Base-by-base conservation (phyloP, 805 yeast species). In the Lipomyces spencermartinsiae region DNA sequence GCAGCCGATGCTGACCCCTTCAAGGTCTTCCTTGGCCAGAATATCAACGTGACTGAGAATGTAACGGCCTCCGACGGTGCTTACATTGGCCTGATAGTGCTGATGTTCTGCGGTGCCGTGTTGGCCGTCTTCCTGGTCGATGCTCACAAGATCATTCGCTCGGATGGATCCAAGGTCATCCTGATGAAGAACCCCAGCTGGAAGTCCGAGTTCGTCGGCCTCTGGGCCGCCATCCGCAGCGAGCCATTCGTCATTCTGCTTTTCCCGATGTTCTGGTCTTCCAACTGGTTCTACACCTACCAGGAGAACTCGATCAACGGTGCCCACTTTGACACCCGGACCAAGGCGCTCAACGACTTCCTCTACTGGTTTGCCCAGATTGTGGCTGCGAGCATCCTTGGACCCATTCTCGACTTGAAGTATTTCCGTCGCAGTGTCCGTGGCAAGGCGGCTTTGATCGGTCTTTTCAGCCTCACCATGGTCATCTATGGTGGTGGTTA, bases 231-330 rank as follows among this genome's bases (percentile, higher is more conserved):
- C 43, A 37, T 37, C 43, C 10, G 43, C 10, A 14, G 14, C 10
- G 43, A 37, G 43, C 43, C 43, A 3, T 37, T 10, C 14, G 14
- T 37, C 14, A 37, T 37, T 14, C 14, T 37, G 43, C 43, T 37
- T 2, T 37, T 37, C 43, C 43, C 43, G 14, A 37, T 37, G 43
- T 10, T 37, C 14, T 37, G 43, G 43, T 37, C 43, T 14, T 37
- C 43, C 43, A 37, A 37, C 43, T 37, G 43, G 43, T 37, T 37
- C 43, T 37, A 37, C 43, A 37, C 43, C 43, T 37, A 37, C 43
- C 43, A 37, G 43, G 43, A 37, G 43, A 37, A 37, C 14, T 9
- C 43, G 14, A 7, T 37, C 43, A 37, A 37, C 14, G 43, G 14
- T 37, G 43, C 43, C 43, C 14, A 37, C 43, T 37, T 37, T 14